Conservation (phyloP, 129 eudicot genomes). For the Escallonia rubra region DNA sequence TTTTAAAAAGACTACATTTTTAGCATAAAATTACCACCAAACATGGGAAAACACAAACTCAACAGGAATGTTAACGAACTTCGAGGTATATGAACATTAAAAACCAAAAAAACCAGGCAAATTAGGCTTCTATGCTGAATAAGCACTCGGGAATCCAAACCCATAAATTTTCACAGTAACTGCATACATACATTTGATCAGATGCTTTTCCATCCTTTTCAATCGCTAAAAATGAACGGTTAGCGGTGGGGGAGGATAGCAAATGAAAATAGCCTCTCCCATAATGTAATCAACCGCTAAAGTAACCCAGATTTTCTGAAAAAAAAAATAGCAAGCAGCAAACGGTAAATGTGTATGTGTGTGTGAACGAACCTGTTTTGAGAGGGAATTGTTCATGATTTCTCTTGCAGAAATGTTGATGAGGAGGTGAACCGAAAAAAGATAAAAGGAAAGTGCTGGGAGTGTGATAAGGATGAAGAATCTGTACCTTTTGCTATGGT, state of each 20-base stretch:
- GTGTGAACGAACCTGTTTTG: not conserved
- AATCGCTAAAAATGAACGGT: not conserved
- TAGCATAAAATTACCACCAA: not conserved
- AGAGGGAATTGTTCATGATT: not conserved
- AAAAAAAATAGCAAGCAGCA: not conserved
- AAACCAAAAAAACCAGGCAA: too few species aligned
- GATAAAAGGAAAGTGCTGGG: not conserved
- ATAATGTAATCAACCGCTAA: not conserved
- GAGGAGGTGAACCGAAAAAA: not conserved
- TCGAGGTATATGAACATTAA: too few species aligned
- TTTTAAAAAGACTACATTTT: not conserved
- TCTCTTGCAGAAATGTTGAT: not conserved
- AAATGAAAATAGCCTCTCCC: not conserved
- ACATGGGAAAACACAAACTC: not conserved
- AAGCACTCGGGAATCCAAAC: too few species aligned
- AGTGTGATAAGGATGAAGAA: constrained; percentile 1
- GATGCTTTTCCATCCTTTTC: not conserved
- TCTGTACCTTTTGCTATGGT: constrained; percentile 10
- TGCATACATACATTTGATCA: too few species aligned
- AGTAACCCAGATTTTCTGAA: not conserved
- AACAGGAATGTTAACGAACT: not conserved
- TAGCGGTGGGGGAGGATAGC: not conserved
- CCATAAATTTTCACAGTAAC: too few species aligned
- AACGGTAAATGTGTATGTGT: not conserved
- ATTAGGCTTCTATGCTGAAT: too few species aligned